phyloP scores from a whole-genome alignment of 371 early-diverging fungal genomes.

The Actinomortierella ambigua region DNA sequence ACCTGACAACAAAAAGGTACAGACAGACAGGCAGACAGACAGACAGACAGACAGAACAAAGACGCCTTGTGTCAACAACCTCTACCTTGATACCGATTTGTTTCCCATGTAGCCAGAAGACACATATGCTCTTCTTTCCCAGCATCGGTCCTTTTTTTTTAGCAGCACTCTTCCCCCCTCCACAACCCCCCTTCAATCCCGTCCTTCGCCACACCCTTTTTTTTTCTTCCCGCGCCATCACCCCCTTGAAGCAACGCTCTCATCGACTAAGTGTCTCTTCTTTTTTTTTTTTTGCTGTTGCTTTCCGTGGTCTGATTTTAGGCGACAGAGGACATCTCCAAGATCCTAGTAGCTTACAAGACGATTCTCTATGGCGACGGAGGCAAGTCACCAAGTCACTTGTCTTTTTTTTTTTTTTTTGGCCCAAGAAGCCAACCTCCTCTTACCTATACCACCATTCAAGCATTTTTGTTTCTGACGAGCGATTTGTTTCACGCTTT shows the following conservation, averaged over 20 bases:
- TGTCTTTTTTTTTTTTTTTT: not conserved
- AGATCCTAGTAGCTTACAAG: conserved; percentile 90
- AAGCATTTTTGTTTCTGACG: conserved; percentile 8
- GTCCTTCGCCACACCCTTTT: not conserved
- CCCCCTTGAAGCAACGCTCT: conserved; percentile 10
- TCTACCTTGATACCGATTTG: conserved; percentile 3
- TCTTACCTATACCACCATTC: not conserved
- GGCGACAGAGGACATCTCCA: conserved; percentile 95
- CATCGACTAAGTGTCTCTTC: conserved; percentile 10
- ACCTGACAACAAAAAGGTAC: conserved; percentile 68
- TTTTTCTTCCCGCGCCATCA: conserved; percentile 11
- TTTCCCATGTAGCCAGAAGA: conserved; percentile 7
- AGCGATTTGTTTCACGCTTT: no score
- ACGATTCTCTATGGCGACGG: conserved; percentile 92
- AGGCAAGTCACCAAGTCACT: conserved; percentile 52
- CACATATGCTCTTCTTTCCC: not conserved
- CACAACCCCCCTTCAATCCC: not conserved
- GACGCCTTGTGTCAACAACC: not conserved
- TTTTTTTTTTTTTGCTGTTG: not conserved
- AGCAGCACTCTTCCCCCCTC: no score
- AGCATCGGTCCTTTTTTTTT: not conserved
- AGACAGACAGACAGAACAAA: conserved; percentile 4
- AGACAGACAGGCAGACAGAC: conserved; percentile 31
- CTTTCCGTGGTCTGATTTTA: conserved; percentile 47
- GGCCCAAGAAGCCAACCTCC: not conserved